phyloP scores from a whole-genome alignment of 2,329 filamentous ascomycete genomes.

The Colletotrichum sp. region DNA sequence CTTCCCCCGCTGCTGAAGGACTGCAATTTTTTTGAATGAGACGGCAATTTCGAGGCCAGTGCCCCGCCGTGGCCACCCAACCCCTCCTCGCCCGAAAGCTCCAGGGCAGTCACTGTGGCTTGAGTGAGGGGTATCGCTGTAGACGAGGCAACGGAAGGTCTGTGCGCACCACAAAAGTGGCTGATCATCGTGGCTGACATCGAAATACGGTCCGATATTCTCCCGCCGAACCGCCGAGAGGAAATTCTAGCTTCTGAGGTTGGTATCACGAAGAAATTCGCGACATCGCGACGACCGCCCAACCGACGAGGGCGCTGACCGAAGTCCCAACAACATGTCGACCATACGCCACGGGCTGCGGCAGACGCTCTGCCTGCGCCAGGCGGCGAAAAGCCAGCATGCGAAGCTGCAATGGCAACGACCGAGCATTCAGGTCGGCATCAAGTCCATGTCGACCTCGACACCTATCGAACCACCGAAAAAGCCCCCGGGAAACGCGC shows the following conservation, averaged over 20 bases:
- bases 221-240: not conserved
- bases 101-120: slow-evolving; percentile 2
- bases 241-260: slow-evolving; percentile 17
- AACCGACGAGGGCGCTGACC: slow-evolving; percentile 10
- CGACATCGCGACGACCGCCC: slow-evolving; percentile 10
- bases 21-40: slow-evolving; percentile 23
- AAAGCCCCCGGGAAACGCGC: not conserved
- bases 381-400: slow-evolving; percentile 33
- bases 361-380: slow-evolving; percentile 38
- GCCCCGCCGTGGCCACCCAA: slow-evolving; percentile 3
- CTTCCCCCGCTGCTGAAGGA: slow-evolving; percentile 1
- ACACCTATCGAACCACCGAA: slow-evolving; percentile 18
- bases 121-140: not conserved
- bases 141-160: not conserved
- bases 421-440: slow-evolving; percentile 27
- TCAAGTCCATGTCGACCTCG: slow-evolving; percentile 30
- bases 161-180: not conserved
- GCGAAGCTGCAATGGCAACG: slow-evolving; percentile 28
- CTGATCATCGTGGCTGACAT: not conserved
- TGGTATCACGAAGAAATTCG: not conserved
- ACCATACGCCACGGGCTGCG: slow-evolving; percentile 37
- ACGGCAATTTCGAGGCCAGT: slow-evolving; percentile 14
- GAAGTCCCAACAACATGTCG: slow-evolving; percentile 33
- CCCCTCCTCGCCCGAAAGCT: not conserved
- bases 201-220: not conserved